Evolutionary conservation across 179 eudicot species (phyloP).

Genomic region (Camellia oleifera): DNA sequence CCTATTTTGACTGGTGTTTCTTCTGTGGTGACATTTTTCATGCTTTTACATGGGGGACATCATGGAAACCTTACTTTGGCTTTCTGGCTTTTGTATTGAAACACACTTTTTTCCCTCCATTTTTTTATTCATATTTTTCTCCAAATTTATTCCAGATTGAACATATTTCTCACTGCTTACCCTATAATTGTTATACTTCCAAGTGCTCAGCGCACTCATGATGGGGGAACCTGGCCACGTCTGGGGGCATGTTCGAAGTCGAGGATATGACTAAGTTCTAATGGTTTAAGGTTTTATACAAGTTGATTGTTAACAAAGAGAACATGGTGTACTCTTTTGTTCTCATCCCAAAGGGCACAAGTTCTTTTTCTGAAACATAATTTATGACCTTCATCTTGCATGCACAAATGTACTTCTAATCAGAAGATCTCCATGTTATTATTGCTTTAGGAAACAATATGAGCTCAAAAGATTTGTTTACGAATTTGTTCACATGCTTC

Average conservation of each 20-base stretch:
- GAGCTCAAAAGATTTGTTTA: background rate
- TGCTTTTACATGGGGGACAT: background rate
- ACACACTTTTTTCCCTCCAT: background rate
- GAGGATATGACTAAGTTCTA: background rate
- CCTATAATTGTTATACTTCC: background rate
- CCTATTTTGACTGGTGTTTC: background rate
- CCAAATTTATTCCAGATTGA: background rate
- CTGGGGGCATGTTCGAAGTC: constrained; percentile 1
- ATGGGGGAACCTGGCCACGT: background rate
- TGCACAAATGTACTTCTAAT: background rate
- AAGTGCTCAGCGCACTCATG: background rate
- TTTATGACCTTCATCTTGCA: background rate
- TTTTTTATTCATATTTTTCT: background rate
- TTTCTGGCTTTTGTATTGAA: background rate
- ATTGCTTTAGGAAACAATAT: background rate
- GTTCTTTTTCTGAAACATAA: background rate
- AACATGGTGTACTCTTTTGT: background rate
- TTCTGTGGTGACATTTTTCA: constrained; percentile 6
- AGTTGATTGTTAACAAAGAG: background rate
- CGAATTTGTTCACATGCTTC: background rate
- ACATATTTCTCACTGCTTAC: background rate
- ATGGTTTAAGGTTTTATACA: background rate
- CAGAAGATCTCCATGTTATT: background rate
- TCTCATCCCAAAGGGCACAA: background rate
- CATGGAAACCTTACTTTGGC: background rate